phyloP scores from a whole-genome alignment of 257 asterid species.

The Fraxinus quadrangulata region DNA sequence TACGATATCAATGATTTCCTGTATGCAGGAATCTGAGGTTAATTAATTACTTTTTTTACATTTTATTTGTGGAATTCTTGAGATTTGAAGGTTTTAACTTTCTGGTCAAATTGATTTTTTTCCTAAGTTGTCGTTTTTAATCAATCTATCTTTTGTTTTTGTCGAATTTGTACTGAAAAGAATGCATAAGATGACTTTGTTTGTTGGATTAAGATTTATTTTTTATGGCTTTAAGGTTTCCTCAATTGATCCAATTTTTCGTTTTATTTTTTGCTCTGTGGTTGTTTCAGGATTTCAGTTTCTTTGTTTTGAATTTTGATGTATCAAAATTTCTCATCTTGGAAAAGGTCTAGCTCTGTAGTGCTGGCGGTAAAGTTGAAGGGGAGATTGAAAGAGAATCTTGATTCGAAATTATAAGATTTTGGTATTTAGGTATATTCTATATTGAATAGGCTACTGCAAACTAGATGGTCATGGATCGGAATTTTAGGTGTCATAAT shows the following conservation, averaged over 20 bases:
- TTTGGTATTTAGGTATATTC: slow-evolving; percentile 23
- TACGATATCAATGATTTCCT: not conserved
- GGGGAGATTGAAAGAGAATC: slow-evolving; percentile 1
- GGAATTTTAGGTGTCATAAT: slow-evolving; percentile 30
- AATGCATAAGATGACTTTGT: not conserved
- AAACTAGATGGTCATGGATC: slow-evolving; percentile 60
- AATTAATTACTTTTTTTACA: not conserved
- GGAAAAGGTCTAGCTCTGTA: slow-evolving; percentile 17
- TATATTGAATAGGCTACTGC: slow-evolving; percentile 9
- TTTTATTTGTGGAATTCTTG: not conserved
- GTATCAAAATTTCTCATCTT: slow-evolving; percentile 15
- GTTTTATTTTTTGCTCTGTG: slow-evolving; percentile 14
- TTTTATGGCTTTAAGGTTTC: not conserved
- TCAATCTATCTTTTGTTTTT: not conserved
- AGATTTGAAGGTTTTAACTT: slow-evolving; percentile 6
- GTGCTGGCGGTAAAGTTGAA: slow-evolving; percentile 18
- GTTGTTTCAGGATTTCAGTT: slow-evolving; percentile 23
- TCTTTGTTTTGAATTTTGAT: slow-evolving; percentile 26
- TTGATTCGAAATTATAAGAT: slow-evolving; percentile 8
- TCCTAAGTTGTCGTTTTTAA: not conserved
- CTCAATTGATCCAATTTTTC: slow-evolving; percentile 2
- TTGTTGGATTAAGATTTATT: slow-evolving; percentile 10
- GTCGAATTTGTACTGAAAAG: slow-evolving; percentile 2
- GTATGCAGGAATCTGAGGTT: not conserved
- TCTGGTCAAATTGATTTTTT: not conserved